Evolutionary conservation across 1,284 basidiomycete genomes (phyloP), one percentile per base, ranked within the genome.

Genomic region (Apiotrichum veenhuisii): DNA sequence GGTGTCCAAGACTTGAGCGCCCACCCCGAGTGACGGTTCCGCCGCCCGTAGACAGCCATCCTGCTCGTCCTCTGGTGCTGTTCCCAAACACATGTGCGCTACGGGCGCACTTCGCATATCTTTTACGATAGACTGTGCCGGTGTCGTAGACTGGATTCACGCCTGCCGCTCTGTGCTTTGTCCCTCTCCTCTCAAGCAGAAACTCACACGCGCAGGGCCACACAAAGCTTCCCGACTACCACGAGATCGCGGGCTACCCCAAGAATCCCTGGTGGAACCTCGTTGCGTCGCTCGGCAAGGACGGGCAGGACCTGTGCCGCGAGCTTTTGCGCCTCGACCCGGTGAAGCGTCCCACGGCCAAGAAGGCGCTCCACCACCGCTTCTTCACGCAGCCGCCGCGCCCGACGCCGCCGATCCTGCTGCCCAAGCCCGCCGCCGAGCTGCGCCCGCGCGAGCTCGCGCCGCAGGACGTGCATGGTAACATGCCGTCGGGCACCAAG

Each of bases 291-390:
- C 91, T 94, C 0, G 91, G 86, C 43, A 82, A 85, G 7, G 92
- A 96, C 63, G 86, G 91, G 0, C 80, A 98, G 38, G 93, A 92
- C 64, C 81, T 98, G 14, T 82, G 97, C 37, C 81, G 80, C 57
- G 86, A 85, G 69, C 87, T 90, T 66, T 79, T 99, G 18, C 80
- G 83, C 9, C 97, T 89, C 69, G 92, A 98, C 69, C 96, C 96
- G 9, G 80, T 84, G 36, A 85, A 84, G 67, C 86, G 96, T 3
- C 86, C 93, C 52, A 82, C 83, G 44, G 90, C 93, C n/a, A 82
- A 81, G 76, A 84, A 89, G 65, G 73, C 74, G 14, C 64, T 77
- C 1, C 57, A 71, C 43, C 76, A 77, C 59, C 61, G 61, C 22
- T 77, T 72, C 64, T 77, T 77, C 63, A 61, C 66, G 2, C 61